phyloP scores from a whole-genome alignment of 306 rosid species.

The Abrus pulchellus region DNA sequence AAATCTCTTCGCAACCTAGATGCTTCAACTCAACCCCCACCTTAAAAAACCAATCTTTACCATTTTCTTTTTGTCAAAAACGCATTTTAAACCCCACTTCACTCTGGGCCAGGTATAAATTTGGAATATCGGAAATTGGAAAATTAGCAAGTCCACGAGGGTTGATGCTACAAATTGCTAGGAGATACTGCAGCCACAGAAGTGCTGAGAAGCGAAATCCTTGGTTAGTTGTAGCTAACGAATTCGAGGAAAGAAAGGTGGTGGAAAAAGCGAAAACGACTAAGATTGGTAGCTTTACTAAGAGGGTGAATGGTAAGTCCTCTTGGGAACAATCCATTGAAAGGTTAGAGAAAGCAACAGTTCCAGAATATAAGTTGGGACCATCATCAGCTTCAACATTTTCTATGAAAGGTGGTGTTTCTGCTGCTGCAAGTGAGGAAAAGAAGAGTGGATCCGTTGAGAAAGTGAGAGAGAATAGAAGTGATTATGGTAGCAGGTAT shows the following conservation, averaged over 20 bases:
- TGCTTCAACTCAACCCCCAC: constrained; percentile 54
- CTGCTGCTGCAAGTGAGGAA: constrained; percentile 42
- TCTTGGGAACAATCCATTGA: constrained; percentile 68
- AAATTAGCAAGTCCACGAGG: constrained; percentile 41
- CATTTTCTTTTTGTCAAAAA: constrained; percentile 51
- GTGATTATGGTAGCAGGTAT: constrained; percentile 42
- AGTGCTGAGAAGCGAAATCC: constrained; percentile 62
- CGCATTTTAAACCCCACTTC: constrained; percentile 51
- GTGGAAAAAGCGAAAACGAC: constrained; percentile 31
- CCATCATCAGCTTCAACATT: constrained; percentile 25
- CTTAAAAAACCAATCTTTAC: constrained; percentile 56
- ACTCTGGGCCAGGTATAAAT: constrained; percentile 33
- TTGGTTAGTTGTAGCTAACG: constrained; percentile 65
- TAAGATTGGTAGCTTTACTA: constrained; percentile 48
- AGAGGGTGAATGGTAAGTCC: constrained; percentile 53
- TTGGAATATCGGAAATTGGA: constrained; percentile 43
- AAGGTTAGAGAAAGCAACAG: constrained; percentile 54
- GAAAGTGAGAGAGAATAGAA: constrained; percentile 49
- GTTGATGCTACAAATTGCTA: constrained; percentile 50
- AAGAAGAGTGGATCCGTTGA: constrained; percentile 46
- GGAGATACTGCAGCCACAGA: constrained; percentile 55
- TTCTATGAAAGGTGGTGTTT: constrained; percentile 44
- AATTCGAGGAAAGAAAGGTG: constrained; percentile 45
- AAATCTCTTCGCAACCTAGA: constrained; percentile 65
- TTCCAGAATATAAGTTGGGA: constrained; percentile 49